Evolutionary conservation across 108 stramenopile genomes (phyloP).

Genomic region (Conticribra guillardii): DNA sequence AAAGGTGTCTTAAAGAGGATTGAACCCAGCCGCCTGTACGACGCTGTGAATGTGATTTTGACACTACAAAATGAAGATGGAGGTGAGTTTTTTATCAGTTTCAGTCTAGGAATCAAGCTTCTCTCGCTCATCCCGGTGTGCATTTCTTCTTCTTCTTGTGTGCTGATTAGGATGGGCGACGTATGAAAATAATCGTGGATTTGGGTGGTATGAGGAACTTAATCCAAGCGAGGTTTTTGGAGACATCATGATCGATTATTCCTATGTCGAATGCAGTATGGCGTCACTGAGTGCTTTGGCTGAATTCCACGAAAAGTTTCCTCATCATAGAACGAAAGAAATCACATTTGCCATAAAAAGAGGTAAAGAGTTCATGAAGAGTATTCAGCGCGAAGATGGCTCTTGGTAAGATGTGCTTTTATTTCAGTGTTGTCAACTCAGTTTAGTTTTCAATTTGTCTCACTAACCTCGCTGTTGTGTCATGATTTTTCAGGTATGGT

Average conservation of each 20-base stretch:
- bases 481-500: constrained; percentile 58
- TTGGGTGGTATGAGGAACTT: constrained; percentile 95
- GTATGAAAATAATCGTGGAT: constrained; percentile 98
- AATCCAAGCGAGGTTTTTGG: constrained; percentile 99
- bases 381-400: constrained; percentile 94
- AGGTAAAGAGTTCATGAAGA: constrained; percentile 90
- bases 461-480: not conserved
- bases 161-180: constrained; percentile 86
- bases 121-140: too few species aligned
- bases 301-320: constrained; percentile 86
- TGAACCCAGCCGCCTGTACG: constrained; percentile 65
- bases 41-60: constrained; percentile 88
- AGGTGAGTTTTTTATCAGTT: constrained; percentile 52
- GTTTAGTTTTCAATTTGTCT: not conserved
- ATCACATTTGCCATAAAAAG: constrained; percentile 71
- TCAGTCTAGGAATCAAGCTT: too few species aligned
- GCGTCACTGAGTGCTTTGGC: constrained; percentile 92
- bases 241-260: constrained; percentile 99
- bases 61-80: constrained; percentile 97
- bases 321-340: constrained; percentile 80
- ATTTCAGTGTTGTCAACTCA: too few species aligned
- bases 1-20: constrained; percentile 55
- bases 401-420: constrained; percentile 76
- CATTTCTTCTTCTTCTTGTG: too few species aligned
- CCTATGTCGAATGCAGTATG: constrained; percentile 98